phyloP scores from a whole-genome alignment of 768 basidiomycete species.

The Lactarius evosmus region DNA sequence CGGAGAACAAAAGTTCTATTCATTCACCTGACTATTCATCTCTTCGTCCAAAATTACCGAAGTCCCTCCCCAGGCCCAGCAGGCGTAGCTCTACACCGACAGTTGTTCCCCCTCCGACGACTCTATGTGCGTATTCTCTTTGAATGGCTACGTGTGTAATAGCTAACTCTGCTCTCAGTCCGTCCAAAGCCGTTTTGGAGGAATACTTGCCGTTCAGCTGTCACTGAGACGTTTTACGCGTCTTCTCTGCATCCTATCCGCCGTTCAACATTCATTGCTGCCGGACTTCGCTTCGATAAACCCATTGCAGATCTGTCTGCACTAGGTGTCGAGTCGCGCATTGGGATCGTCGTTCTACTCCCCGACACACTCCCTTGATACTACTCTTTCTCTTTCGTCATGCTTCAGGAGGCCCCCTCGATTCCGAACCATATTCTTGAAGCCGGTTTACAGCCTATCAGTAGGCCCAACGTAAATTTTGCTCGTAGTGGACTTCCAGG shows the following conservation, averaged over 20 bases:
- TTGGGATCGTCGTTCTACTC: slow-evolving; percentile 29
- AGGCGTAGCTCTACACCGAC: slow-evolving; percentile 31
- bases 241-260: slow-evolving; percentile 72
- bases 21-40: not conserved
- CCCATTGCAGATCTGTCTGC: slow-evolving; percentile 44
- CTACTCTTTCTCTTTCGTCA: not conserved
- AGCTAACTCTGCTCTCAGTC: slow-evolving; percentile 40
- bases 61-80: not conserved
- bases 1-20: not conserved
- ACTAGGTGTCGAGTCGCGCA: slow-evolving; percentile 36
- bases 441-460: not conserved
- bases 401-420: not conserved
- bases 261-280: slow-evolving; percentile 75
- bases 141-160: not conserved
- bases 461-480: slow-evolving; percentile 17
- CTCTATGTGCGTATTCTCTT: slow-evolving; percentile 50
- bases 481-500: not conserved
- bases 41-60: not conserved
- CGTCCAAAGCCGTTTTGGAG: slow-evolving; percentile 85
- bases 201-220: slow-evolving; percentile 66
- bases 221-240: slow-evolving; percentile 66
- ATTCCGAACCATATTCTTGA: not conserved
- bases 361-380: slow-evolving; percentile 12
- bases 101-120: slow-evolving; percentile 58
- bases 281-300: slow-evolving; percentile 63